Conservation (phyloP, 495 filamentous ascomycete genomes). For the Talaromyces adpressus region DNA sequence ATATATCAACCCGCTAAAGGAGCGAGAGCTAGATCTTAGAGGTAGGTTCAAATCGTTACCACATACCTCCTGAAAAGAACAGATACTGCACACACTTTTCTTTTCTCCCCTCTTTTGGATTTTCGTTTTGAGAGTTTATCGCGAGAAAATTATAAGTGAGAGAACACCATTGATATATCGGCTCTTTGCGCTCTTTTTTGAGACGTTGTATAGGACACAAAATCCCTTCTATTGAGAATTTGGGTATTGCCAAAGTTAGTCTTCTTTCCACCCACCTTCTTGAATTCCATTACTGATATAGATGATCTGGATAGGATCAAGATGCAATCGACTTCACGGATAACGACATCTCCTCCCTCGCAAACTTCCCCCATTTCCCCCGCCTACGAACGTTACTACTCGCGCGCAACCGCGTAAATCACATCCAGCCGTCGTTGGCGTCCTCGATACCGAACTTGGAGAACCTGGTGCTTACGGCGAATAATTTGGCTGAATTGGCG, state of each 20-base stretch:
- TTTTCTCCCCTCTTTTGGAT: slow-evolving; percentile 25
- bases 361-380: slow-evolving; percentile 91
- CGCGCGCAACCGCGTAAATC: slow-evolving; percentile 77
- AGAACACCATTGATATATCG: slow-evolving; percentile 77
- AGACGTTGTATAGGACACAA: slow-evolving; percentile 75
- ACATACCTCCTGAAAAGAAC: slow-evolving; percentile 70
- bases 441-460: slow-evolving; percentile 69
- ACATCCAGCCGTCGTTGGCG: slow-evolving; percentile 68
- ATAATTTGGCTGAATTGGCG: slow-evolving; percentile 69
- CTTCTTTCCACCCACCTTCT: background rate
- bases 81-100: slow-evolving; percentile 92
- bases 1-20: slow-evolving; percentile 95
- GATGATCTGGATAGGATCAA: slow-evolving; percentile 49
- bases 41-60: slow-evolving; percentile 59
- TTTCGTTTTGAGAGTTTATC: slow-evolving; percentile 18
- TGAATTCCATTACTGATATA: background rate
- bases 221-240: slow-evolving; percentile 95
- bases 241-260: slow-evolving; percentile 88
- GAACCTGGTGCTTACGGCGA: slow-evolving; percentile 70
- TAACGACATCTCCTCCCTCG: slow-evolving; percentile 85
- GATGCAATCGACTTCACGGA: slow-evolving; percentile 97
- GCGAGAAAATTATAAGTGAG: slow-evolving; percentile 28
- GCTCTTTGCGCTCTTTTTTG: slow-evolving; percentile 41
- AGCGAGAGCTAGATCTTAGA: slow-evolving; percentile 98
- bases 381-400: slow-evolving; percentile 80